Evolutionary conservation across 257 asterid genomes (phyloP).

Genomic region (Fraxinus pennsylvanica): DNA sequence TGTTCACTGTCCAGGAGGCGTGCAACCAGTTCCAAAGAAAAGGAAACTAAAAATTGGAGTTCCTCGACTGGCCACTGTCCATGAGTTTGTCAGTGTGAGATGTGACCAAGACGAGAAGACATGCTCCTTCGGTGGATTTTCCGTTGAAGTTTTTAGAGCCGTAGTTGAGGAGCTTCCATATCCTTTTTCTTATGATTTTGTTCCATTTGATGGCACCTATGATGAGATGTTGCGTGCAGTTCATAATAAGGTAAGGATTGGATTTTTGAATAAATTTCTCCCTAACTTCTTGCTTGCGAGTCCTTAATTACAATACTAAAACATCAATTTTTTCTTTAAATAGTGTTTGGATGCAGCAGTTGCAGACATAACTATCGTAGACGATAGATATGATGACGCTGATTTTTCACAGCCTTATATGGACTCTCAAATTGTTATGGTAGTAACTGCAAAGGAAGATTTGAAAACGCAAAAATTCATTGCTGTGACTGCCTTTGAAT

Average conservation of each 20-base stretch:
- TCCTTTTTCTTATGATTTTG: constrained; percentile 36
- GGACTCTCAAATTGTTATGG: constrained; percentile 66
- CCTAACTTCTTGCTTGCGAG: background rate
- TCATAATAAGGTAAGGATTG: constrained; percentile 46
- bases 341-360: constrained; percentile 68
- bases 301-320: background rate
- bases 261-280: background rate
- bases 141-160: constrained; percentile 58
- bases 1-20: constrained; percentile 63
- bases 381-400: constrained; percentile 45
- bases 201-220: constrained; percentile 49
- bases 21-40: constrained; percentile 40
- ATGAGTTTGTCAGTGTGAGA: constrained; percentile 50
- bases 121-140: constrained; percentile 46
- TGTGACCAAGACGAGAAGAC: constrained; percentile 31
- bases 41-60: constrained; percentile 54
- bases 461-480: constrained; percentile 31
- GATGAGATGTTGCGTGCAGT: constrained; percentile 60
- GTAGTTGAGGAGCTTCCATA: constrained; percentile 46
- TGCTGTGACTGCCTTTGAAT: constrained; percentile 49
- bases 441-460: constrained; percentile 46
- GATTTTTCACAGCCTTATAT: constrained; percentile 69
- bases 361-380: constrained; percentile 62
- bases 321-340: background rate
- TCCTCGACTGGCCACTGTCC: constrained; percentile 52